Conservation (phyloP, 2,329 filamentous ascomycete species). For the Stagonosporopsis chrysanthemi region DNA sequence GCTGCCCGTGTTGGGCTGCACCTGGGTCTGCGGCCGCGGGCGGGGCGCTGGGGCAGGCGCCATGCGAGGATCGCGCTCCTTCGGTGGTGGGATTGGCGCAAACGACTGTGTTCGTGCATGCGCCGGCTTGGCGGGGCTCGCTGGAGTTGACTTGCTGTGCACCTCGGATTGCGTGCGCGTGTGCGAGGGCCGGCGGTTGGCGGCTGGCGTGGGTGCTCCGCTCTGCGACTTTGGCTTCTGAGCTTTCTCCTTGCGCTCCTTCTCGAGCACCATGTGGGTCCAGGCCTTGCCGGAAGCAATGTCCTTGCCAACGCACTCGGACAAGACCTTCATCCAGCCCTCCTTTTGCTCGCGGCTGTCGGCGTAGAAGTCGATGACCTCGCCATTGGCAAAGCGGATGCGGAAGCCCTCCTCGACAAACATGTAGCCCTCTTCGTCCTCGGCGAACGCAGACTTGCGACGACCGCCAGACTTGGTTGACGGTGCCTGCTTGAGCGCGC, state of each 20-base stretch:
- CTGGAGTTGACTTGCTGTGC: conserved; percentile 35
- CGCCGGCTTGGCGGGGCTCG: conserved; percentile 40
- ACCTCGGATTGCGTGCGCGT: conserved; percentile 43
- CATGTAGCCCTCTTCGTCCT: conserved; percentile 99
- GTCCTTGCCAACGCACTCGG: conserved; percentile 71
- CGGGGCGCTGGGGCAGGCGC: conserved; percentile 39
- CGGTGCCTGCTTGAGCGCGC: conserved; percentile 81
- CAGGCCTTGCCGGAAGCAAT: conserved; percentile 61
- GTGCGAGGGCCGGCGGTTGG: conserved; percentile 30
- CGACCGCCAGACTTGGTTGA: conserved; percentile 76
- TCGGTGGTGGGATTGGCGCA: conserved; percentile 41
- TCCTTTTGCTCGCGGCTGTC: conserved; percentile 89
- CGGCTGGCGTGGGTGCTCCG: conserved; percentile 29
- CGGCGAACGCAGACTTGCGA: conserved; percentile 92
- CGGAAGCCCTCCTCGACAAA: conserved; percentile 99
- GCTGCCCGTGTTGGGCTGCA: conserved; percentile 25
- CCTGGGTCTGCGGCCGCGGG: conserved; percentile 40
- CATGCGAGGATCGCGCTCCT: conserved; percentile 38
- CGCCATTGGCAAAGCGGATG: conserved; percentile 96
- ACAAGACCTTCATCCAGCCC: conserved; percentile 89
- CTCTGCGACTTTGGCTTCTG: conserved; percentile 27
- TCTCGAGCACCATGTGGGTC: conserved; percentile 66
- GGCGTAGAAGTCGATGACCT: conserved; percentile 98
- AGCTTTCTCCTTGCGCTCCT: conserved; percentile 50
- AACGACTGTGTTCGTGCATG: conserved; percentile 45